phyloP scores from a whole-genome alignment of 1,284 basidiomycete genomes.

The Microbotryum scabiosae region DNA sequence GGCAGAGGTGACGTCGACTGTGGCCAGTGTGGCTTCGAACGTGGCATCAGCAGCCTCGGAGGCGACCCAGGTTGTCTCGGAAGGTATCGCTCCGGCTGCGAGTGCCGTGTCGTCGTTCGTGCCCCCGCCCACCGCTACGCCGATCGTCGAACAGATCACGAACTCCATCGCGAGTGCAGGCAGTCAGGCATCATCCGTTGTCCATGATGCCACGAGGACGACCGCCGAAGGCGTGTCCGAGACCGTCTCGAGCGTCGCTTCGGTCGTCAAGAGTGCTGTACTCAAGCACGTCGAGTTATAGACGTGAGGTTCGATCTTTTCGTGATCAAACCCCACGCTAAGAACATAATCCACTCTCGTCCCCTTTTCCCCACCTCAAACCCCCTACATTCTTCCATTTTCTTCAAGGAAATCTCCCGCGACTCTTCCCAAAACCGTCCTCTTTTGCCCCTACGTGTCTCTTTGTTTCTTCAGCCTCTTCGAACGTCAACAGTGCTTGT shows the following conservation, averaged over 20 bases:
- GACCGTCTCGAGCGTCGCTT: conserved; percentile 1
- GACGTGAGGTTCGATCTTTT: too few relatives aligned
- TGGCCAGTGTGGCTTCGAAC: neutral
- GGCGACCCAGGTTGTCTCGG: neutral
- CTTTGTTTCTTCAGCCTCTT: too few relatives aligned
- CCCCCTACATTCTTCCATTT: too few relatives aligned
- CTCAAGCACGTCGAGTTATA: neutral
- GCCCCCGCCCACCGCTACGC: neutral
- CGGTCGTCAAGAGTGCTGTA: neutral
- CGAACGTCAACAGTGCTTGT: too few relatives aligned
- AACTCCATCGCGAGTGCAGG: neutral
- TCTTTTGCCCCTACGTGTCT: too few relatives aligned
- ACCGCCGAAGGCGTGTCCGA: conserved; percentile 11
- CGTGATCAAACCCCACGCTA: neutral
- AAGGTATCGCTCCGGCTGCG: neutral
- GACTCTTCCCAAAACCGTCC: too few relatives aligned
- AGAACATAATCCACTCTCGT: neutral
- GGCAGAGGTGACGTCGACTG: neutral
- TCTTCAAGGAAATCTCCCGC: too few relatives aligned
- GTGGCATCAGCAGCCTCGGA: neutral
- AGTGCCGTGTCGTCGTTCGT: conserved; percentile 2
- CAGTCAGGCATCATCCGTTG: neutral
- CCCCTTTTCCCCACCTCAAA: neutral
- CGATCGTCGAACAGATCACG: neutral
- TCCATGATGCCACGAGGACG: conserved; percentile 16